Conservation (phyloP, 345 rosid genomes). For the Syzygium jambos region DNA sequence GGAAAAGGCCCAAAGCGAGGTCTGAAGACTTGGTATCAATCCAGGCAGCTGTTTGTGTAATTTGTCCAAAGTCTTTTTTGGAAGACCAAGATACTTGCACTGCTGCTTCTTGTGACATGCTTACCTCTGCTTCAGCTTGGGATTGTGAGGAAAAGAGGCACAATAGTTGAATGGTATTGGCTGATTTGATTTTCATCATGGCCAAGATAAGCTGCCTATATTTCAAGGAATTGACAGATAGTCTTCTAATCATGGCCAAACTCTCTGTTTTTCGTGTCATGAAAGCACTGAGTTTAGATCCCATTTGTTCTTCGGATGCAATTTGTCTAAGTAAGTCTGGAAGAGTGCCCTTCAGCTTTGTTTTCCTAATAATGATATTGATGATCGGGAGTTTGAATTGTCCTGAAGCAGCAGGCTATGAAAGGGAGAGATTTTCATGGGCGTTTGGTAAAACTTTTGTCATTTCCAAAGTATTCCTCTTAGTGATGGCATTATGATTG, state of each 20-base stretch:
- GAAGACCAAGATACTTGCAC: neutral
- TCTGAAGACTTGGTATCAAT: neutral
- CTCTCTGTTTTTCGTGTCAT: neutral
- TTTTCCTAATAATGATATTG: neutral
- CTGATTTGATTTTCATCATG: neutral
- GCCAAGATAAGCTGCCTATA: neutral
- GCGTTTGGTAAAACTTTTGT: neutral
- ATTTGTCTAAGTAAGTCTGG: neutral
- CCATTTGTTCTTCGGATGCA: neutral
- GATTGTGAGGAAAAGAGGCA: neutral
- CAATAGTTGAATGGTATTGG: neutral
- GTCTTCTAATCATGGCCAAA: neutral
- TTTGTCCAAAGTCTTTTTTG: neutral
- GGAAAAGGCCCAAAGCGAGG: neutral
- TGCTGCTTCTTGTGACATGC: neutral
- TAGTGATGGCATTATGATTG: neutral
- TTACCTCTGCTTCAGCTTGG: neutral
- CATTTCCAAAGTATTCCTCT: neutral
- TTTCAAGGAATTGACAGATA: neutral
- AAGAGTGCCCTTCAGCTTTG: neutral
- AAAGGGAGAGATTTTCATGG: neutral
- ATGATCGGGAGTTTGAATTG: neutral
- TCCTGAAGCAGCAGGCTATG: constrained; percentile 3
- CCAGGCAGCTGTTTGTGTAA: too few relatives aligned
- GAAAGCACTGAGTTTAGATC: neutral